Evolutionary conservation across 2,329 filamentous ascomycete species (phyloP).

Genomic region (Sporothrix mexicana): DNA sequence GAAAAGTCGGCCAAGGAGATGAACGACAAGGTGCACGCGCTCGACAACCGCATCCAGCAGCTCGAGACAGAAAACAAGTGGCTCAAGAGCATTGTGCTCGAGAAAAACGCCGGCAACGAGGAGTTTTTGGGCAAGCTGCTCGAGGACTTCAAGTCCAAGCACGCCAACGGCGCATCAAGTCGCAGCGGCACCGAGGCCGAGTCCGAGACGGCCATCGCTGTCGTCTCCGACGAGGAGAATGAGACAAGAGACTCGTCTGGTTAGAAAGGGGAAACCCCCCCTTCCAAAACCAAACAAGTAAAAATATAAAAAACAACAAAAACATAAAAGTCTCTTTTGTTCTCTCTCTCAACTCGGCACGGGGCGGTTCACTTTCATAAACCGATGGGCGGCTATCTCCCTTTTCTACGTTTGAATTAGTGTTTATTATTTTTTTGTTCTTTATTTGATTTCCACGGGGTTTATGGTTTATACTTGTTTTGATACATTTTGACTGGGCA

Average conservation of each 20-base stretch:
- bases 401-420: constrained; percentile 19
- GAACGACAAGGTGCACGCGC: constrained; percentile 73
- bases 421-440: neutral
- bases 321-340: constrained; percentile 23
- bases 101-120: constrained; percentile 74
- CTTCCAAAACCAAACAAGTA: constrained; percentile 13
- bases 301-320: constrained; percentile 17
- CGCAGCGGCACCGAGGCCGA: constrained; percentile 42
- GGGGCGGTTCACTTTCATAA: neutral
- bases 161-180: constrained; percentile 29
- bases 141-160: constrained; percentile 53
- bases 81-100: constrained; percentile 79
- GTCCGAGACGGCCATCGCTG: constrained; percentile 39
- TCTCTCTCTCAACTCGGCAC: constrained; percentile 19
- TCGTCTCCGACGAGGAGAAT: constrained; percentile 39
- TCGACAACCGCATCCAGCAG: constrained; percentile 76
- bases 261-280: constrained; percentile 3
- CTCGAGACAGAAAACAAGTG: constrained; percentile 85
- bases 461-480: no score
- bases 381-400: constrained; percentile 8
- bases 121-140: constrained; percentile 57
- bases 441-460: neutral
- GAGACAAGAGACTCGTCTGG: constrained; percentile 41
- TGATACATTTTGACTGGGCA: no score
- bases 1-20: constrained; percentile 84